A percentile compares a stretch with the other conserved stretches of the same genome.
These are phyloP conservation scores for Dryas integrifolia DNA, from an alignment of 331 rosid genomes.

Conservation along the genomic window DNA sequence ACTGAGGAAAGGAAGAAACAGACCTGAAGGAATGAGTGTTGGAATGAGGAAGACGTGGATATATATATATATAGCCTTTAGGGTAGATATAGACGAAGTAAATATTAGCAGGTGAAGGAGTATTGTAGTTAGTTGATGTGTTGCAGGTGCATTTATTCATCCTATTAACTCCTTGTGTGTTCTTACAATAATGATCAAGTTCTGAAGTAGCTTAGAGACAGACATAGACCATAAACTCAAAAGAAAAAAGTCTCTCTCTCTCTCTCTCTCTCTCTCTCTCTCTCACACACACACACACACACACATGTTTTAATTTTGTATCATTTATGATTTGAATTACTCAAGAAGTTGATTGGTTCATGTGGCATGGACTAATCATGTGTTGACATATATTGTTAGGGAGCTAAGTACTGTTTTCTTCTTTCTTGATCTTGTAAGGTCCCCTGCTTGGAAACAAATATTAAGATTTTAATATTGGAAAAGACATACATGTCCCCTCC, in stretches of 20 bases:
- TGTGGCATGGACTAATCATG: slow-evolving; percentile 9
- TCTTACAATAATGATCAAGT: slow-evolving; percentile 32
- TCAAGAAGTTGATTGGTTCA: not conserved
- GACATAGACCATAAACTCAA: slow-evolving; percentile 8
- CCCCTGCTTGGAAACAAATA: not conserved
- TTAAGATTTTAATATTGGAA: not conserved
- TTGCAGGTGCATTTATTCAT: slow-evolving; percentile 78
- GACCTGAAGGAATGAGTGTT: slow-evolving; percentile 20
- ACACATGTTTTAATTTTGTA: not conserved
- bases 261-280: slow-evolving; percentile 14
- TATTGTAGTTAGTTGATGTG: slow-evolving; percentile 66
- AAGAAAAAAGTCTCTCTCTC: not conserved
- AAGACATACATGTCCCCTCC: not conserved
- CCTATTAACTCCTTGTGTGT: slow-evolving; percentile 38
- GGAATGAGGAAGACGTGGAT: slow-evolving; percentile 33
- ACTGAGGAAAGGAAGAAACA: not conserved
- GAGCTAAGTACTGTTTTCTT: not conserved
- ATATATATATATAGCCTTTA: slow-evolving; percentile 39
- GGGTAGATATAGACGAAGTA: slow-evolving; percentile 51
- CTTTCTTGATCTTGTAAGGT: not conserved
- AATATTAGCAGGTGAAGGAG: slow-evolving; percentile 72
- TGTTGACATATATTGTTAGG: not conserved
- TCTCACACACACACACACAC: not conserved
- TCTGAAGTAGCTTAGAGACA: slow-evolving; percentile 13
- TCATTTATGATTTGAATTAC: not conserved